Evolutionary conservation across 2,329 filamentous ascomycete species (phyloP).

Genomic region (Microdochium trichocladiopsis): DNA sequence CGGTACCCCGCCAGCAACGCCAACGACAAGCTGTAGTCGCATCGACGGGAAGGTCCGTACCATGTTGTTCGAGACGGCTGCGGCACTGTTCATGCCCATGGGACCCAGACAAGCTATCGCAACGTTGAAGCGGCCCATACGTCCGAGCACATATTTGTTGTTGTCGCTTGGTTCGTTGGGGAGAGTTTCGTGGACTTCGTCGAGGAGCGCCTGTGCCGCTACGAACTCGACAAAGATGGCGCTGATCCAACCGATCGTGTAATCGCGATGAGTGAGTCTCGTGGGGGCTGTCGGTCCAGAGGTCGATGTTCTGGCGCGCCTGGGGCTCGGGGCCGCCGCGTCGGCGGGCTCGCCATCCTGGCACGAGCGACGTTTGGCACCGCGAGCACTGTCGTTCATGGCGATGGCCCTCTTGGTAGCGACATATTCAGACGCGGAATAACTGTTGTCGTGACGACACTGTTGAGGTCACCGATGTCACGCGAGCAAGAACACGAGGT

Average conservation of each 20-base stretch:
- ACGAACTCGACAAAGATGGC: slow-evolving; percentile 16
- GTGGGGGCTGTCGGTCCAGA: too few species aligned
- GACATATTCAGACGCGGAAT: too few species aligned
- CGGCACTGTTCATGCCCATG: background rate
- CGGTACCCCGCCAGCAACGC: background rate
- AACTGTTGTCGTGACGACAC: too few species aligned
- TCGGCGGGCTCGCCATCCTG: too few species aligned
- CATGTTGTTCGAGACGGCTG: background rate
- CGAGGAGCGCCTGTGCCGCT: slow-evolving; percentile 18
- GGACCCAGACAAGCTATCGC: slow-evolving; percentile 11
- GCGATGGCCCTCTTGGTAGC: too few species aligned
- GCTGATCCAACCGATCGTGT: slow-evolving; percentile 24
- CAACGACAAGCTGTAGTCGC: background rate
- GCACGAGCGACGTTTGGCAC: too few species aligned
- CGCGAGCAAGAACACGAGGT: too few species aligned
- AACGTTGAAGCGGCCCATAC: slow-evolving; percentile 21
- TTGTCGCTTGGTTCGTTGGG: slow-evolving; percentile 7
- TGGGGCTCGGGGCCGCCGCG: too few species aligned
- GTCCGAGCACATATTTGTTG: slow-evolving; percentile 19
- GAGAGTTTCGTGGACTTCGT: slow-evolving; percentile 11
- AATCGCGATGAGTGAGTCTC: slow-evolving; percentile 5
- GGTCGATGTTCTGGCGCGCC: too few species aligned
- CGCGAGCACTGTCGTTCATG: too few species aligned
- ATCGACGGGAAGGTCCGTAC: background rate
- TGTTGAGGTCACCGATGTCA: too few species aligned